These are phyloP conservation scores for Yarrowia sp. DNA, from an alignment of 805 yeast genomes.

Conservation along the genomic window DNA sequence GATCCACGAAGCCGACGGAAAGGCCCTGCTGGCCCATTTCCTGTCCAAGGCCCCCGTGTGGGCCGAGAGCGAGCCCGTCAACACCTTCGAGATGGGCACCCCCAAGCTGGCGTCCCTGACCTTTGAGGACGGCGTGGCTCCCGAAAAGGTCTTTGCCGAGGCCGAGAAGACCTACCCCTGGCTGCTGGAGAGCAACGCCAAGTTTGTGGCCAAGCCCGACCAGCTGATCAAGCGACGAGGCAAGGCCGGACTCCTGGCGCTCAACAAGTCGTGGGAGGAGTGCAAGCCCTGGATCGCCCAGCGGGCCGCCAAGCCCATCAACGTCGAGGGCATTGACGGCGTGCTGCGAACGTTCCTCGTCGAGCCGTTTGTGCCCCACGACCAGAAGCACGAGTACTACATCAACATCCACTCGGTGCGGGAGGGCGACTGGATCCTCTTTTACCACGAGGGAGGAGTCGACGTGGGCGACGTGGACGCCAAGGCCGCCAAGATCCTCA, in stretches of 20 bases:
- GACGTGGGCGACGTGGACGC: slow-evolving; percentile 59
- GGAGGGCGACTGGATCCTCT: slow-evolving; percentile 58
- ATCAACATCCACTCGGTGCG: slow-evolving; percentile 58
- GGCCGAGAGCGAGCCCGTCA: slow-evolving; percentile 47
- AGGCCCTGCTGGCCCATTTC: slow-evolving; percentile 55
- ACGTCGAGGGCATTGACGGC: slow-evolving; percentile 54
- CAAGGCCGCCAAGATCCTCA: slow-evolving; percentile 54
- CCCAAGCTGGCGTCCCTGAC: slow-evolving; percentile 52
- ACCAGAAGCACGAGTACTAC: slow-evolving; percentile 56
- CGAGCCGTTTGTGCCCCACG: slow-evolving; percentile 59
- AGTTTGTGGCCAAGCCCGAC: slow-evolving; percentile 57
- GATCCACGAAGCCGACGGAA: slow-evolving; percentile 57
- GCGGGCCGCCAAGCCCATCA: slow-evolving; percentile 53
- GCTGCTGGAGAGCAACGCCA: slow-evolving; percentile 51
- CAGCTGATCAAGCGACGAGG: slow-evolving; percentile 58
- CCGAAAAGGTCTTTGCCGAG: slow-evolving; percentile 49
- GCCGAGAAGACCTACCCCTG: slow-evolving; percentile 55
- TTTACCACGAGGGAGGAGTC: slow-evolving; percentile 59
- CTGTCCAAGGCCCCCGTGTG: slow-evolving; percentile 54
- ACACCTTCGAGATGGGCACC: slow-evolving; percentile 48
- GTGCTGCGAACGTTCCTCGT: slow-evolving; percentile 53
- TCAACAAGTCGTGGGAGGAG: slow-evolving; percentile 56
- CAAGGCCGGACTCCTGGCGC: slow-evolving; percentile 54
- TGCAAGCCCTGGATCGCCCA: slow-evolving; percentile 55
- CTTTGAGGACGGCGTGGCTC: slow-evolving; percentile 48